Base-by-base conservation (phyloP, 176 grass and related monocot species). In the Bromus sterilis region DNA sequence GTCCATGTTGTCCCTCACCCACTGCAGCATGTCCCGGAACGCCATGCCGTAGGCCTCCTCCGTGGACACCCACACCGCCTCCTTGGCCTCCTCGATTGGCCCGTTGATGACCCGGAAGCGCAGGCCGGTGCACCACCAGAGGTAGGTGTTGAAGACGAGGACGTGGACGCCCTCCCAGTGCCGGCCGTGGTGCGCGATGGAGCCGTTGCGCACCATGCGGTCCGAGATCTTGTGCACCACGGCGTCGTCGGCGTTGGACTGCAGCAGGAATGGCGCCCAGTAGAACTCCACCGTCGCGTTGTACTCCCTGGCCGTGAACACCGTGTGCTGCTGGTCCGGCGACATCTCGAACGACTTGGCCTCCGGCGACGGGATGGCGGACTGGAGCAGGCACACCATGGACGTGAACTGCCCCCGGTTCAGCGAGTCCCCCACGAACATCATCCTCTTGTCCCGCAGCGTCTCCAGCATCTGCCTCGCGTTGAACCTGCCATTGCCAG, bases 51-150 rank as follows among this genome's bases (percentile, higher is more conserved):
- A 98, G 3, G 90, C 95, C 41, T 93, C 95, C 84, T 98, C 92
- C 24, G 90, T 94, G 1, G 88, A 85, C 51, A 94, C 56, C 90
- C 87, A 89, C 81, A 35, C 75, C 25, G 79, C 62, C 66, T 53
- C 20, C 82, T 58, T 20, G 7, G 68, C 86, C 34, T 82, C 87
- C 30, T 70, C 72, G 57, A 91, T 93, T 31, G 89, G 74, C 14
- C 89, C 87, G 44, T 86, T 46, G 53, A 93, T 16, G 75, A 98
- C 87, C 48, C 88, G 86, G 86, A 98, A 94, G 8, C 63, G 84
- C 12, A 98, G 82, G 25, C 95, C 88, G 41, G 88, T 89, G 90
- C 93, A 94, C 95, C 95, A 98, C 95, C 95, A 98, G 16, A 98
- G 90, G 67, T 98, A 98, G 1, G 88, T 89, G 51, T 91, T 93